Evolutionary conservation across 202 grass and related monocot genomes (phyloP).

Genomic region (Panicum virgatum): DNA sequence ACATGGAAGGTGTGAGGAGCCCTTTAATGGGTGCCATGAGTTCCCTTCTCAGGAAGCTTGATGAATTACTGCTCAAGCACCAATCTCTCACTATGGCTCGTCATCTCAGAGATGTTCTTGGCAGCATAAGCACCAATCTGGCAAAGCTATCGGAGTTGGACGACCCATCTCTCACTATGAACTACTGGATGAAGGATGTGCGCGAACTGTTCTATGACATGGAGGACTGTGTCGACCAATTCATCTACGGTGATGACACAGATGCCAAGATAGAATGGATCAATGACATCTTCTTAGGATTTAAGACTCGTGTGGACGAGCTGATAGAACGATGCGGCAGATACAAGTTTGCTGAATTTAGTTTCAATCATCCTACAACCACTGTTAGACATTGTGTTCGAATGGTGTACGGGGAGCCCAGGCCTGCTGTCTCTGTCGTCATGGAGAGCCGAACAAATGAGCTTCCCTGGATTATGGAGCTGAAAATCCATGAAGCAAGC

Average conservation of each 20-base stretch:
- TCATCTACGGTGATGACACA: neutral
- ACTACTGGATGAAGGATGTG: conserved; percentile 18
- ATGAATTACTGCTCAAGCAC: no score
- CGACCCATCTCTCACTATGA: neutral
- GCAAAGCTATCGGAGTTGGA: neutral
- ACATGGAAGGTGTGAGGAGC: neutral
- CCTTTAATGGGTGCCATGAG: neutral
- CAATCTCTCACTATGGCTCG: no score
- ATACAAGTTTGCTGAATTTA: neutral
- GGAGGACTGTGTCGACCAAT: neutral
- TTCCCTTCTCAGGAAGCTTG: neutral
- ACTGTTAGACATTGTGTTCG: neutral
- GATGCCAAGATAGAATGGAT: neutral
- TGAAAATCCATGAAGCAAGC: neutral
- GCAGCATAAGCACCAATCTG: neutral
- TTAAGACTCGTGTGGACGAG: neutral
- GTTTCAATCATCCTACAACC: neutral
- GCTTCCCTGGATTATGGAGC: neutral
- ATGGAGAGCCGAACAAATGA: neutral
- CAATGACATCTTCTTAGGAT: neutral
- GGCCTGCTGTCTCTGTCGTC: neutral
- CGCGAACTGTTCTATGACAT: conserved; percentile 28
- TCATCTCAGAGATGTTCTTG: neutral
- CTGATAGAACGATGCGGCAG: neutral
- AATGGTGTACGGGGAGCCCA: neutral